These are phyloP conservation scores for Talaromyces pinophilus DNA, from an alignment of 2,329 filamentous ascomycete species.

Conservation along the genomic window DNA sequence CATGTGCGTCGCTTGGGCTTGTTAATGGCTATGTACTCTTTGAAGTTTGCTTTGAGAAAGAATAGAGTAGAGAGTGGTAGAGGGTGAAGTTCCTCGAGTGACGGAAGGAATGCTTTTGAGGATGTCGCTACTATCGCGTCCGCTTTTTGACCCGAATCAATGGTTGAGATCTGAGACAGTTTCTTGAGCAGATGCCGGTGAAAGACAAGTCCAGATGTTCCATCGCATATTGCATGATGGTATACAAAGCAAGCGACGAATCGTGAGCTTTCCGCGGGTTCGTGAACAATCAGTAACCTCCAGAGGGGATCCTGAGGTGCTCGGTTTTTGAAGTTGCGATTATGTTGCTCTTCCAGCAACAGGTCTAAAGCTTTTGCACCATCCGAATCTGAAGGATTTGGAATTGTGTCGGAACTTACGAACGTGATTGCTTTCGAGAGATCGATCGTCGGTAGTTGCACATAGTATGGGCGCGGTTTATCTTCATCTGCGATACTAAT, in stretches of 20 bases:
- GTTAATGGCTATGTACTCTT: not conserved
- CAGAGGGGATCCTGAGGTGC: not conserved
- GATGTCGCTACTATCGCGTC: not conserved
- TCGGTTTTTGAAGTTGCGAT: not conserved
- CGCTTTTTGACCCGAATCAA: not conserved
- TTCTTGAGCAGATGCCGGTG: constrained; percentile 1
- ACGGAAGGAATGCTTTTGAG: not conserved
- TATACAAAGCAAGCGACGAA: constrained; percentile 16
- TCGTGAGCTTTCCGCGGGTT: not conserved
- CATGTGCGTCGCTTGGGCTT: not conserved
- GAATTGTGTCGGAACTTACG: not conserved
- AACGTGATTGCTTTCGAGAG: not conserved
- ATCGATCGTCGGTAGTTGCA: not conserved
- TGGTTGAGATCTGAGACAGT: not conserved
- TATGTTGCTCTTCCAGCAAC: constrained; percentile 5
- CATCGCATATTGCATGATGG: constrained; percentile 15
- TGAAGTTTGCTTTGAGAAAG: not conserved
- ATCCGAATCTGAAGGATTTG: not conserved
- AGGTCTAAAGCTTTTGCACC: not conserved
- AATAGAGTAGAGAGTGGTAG: not conserved
- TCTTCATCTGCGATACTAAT: not conserved
- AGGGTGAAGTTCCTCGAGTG: not conserved
- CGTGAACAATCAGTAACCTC: not conserved
- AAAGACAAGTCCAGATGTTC: constrained; percentile 10
- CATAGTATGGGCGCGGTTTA: not conserved